Evolutionary conservation across 2,329 filamentous ascomycete species (phyloP), one percentile per base, ranked within the genome.

Genomic region (Celoporthe dispersa): DNA sequence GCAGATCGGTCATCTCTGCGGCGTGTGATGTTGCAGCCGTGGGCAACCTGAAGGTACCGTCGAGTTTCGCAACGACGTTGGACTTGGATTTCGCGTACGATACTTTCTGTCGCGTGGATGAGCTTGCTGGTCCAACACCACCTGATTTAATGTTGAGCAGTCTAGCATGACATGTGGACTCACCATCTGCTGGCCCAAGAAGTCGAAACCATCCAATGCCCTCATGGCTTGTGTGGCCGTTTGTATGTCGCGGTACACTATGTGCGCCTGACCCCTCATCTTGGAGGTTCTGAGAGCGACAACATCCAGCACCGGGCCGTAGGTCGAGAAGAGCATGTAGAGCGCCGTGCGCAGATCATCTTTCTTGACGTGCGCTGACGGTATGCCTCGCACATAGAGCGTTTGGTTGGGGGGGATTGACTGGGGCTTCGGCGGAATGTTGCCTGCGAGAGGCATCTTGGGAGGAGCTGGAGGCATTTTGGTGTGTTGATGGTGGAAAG

Each of bases 201-300:
- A 94, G 2, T 92, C 88, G 76, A 94, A 93, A 2, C 93, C 94
- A 75, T 98, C 92, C 63, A 98, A 84, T 14, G 93, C 90, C 74
- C 95, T 87, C 93, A 99, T 93, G 1, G 96, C 96, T 78, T 97
- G 94, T 33, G 94, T 97, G 66, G 94, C 94, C n/a, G 93, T 90
- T 74, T 97, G 92, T 44, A 95, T 85, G 79, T 99, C 95, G 70
- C 93, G 89, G 79, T 94, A 98, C 19, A 96, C 92, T 71, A 99
- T 85, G 77, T 98, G 96, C 72, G 96, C 96, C 81, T 99, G 96
- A 3, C 96, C 96, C 64, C 96, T 91, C 94, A 98, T 98, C 82
- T 94, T 94, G 79, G 86, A 86, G 1, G 93, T 97, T 83, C 94
- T 97, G 75, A 98, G 85, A 39, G 93, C 93, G 64, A 98, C 92